These are phyloP conservation scores for Termitomyces sp. DNA, from an alignment of 768 basidiomycete species.

Conservation along the genomic window DNA sequence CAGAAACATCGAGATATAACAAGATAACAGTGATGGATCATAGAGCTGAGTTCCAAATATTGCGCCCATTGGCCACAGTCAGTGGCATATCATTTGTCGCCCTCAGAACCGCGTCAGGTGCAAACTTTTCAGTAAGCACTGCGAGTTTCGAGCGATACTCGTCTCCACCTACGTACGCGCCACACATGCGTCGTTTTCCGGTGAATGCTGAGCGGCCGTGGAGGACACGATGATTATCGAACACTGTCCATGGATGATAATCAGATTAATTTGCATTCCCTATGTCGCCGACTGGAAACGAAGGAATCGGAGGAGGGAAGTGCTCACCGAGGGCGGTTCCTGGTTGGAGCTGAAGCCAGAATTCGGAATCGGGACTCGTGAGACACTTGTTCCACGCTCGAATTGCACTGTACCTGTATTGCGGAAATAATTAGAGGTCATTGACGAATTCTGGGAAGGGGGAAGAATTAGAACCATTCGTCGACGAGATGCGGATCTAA, in stretches of 20 bases:
- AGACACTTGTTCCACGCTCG: slow-evolving; percentile 71
- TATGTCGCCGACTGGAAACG: background rate
- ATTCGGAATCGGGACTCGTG: slow-evolving; percentile 78
- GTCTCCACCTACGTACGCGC: slow-evolving; percentile 89
- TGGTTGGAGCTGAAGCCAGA: slow-evolving; percentile 85
- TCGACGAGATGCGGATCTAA: slow-evolving; percentile 59
- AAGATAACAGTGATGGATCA: slow-evolving; percentile 20
- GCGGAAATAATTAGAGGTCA: background rate
- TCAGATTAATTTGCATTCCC: background rate
- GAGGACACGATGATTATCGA: slow-evolving; percentile 91
- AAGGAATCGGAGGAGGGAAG: background rate
- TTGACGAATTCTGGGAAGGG: background rate
- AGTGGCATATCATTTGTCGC: slow-evolving; percentile 20
- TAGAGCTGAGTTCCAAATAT: slow-evolving; percentile 53
- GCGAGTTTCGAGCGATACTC: slow-evolving; percentile 81
- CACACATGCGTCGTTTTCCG: slow-evolving; percentile 89
- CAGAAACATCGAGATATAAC: background rate
- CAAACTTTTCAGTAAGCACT: slow-evolving; percentile 58
- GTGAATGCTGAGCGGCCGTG: slow-evolving; percentile 92
- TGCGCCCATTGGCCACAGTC: slow-evolving; percentile 31
- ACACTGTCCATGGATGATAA: slow-evolving; percentile 36
- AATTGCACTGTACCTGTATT: slow-evolving; percentile 70
- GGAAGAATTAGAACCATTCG: slow-evolving; percentile 46
- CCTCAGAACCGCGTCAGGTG: slow-evolving; percentile 23
- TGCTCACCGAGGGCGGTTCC: slow-evolving; percentile 79